Base-by-base conservation (phyloP, 2,329 filamentous ascomycete species). In the Fusarium humuli region DNA sequence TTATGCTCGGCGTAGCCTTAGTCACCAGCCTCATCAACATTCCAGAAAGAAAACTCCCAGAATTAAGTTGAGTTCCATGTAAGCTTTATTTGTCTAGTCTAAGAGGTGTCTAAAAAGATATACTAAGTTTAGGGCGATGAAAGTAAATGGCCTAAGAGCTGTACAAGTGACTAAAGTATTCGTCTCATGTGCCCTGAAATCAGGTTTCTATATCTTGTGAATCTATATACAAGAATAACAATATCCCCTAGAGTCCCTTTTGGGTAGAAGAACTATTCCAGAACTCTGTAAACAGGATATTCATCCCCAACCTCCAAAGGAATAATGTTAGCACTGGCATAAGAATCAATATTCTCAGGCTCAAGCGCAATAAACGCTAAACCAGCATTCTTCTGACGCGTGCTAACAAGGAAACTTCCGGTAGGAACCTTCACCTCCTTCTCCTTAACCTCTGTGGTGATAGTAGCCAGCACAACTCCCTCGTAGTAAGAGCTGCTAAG, bases 261-360 rank as follows among this genome's bases (percentile, higher is more conserved):
- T 4, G 6, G 11, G 2, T 1, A 12, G 34, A 37, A 4, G 1
- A 5, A 18, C 4, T 23, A 16, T 12, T 30, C 41, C 2, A 71
- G 2, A 9, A 78, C 61, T 2, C 77, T 66, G 27, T 74, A 79
- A 5, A 79, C 61, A 7, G 70, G 77, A 54, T 79, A 79, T 55
- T 79, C 77, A 32, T 79, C 77, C 0, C 75, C 76, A 2, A 49
- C 71, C 7, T 61, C 60, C 3, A 78, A 58, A 4, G 77, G 77
- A 1, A 79, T 61, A 13, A 79, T 73, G 50, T 77, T 78, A 20
- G 73, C 75, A 6, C 75, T 76, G 2, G 72, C 77, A 32, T 77
- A 79, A 2, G 78, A 79, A 56, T 79, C 78, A 12, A 77, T 75
- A 5, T 75, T 76, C 69, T 79, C 78, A 1, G 78, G 78, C 70